A percentile compares a stretch with the other conserved stretches of the same genome.
phyloP scores from a whole-genome alignment of 1,139 yeast species.

The Debaryomyces psychrophilus region DNA sequence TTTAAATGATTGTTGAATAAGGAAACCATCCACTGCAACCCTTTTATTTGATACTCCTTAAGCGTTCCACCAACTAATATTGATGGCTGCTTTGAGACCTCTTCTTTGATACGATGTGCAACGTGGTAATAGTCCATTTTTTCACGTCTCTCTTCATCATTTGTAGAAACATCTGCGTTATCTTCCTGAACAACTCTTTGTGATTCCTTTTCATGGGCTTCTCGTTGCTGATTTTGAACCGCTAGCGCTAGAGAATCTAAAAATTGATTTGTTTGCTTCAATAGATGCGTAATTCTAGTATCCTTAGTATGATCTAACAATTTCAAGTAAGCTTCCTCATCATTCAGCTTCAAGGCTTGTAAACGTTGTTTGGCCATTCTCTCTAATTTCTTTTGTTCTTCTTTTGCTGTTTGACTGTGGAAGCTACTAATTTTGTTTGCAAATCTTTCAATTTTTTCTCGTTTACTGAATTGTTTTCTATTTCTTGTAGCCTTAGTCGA shows the following conservation, averaged over 20 bases:
- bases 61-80: conserved; percentile 82
- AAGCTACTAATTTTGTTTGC: conserved; percentile 45
- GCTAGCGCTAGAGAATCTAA: conserved; percentile 78
- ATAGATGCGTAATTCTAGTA: conserved; percentile 77
- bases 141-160: conserved; percentile 54
- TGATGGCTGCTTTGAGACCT: conserved; percentile 62
- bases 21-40: conserved; percentile 98
- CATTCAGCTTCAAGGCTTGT: conserved; percentile 81
- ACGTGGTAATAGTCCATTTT: conserved; percentile 78
- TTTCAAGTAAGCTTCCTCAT: conserved; percentile 82
- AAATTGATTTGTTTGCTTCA: conserved; percentile 76
- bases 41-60: conserved; percentile 92
- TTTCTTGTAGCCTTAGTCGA: conserved; percentile 21
- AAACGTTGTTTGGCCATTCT: conserved; percentile 83
- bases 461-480: conserved; percentile 24
- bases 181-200: conserved; percentile 22
- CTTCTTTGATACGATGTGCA: conserved; percentile 74
- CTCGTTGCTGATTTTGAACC: conserved; percentile 72
- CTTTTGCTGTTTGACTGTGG: conserved; percentile 65
- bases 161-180: conserved; percentile 20
- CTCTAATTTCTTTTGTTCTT: conserved; percentile 74
- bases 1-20: conserved; percentile 88
- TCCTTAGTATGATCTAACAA: conserved; percentile 81
- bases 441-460: conserved; percentile 47
- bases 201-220: conserved; percentile 42